phyloP scores from a whole-genome alignment of 2,329 filamentous ascomycete species.

The Aspergillus arachidicola region DNA sequence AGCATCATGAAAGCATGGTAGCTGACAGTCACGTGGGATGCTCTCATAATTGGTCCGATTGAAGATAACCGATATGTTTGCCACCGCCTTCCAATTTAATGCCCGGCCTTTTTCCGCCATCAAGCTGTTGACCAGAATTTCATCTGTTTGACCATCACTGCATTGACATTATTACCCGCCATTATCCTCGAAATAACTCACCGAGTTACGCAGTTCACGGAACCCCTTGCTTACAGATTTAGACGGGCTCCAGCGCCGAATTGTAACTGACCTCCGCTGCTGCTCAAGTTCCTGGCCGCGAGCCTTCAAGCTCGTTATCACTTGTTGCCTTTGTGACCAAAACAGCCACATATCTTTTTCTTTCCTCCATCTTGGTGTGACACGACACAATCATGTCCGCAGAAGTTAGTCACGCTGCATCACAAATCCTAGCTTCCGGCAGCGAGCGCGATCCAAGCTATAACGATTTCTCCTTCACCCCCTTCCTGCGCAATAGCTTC shows the following conservation, averaged over 20 bases:
- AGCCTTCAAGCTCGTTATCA: not conserved
- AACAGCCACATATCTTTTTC: not conserved
- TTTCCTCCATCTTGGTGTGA: not conserved
- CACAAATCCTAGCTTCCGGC: slow-evolving; percentile 39
- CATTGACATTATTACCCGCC: not conserved
- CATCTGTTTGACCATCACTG: not conserved
- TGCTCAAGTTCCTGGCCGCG: not conserved
- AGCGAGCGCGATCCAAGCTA: slow-evolving; percentile 40
- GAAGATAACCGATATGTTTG: not conserved
- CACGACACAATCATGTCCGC: slow-evolving; percentile 32
- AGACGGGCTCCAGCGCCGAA: not conserved
- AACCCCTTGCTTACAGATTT: not conserved
- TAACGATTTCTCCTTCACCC: slow-evolving; percentile 80
- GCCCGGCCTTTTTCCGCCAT: not conserved
- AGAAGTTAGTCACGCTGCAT: slow-evolving; percentile 36
- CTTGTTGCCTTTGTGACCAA: not conserved
- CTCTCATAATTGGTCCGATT: not conserved
- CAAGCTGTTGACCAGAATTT: not conserved
- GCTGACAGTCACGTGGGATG: not conserved
- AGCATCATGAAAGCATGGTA: not conserved
- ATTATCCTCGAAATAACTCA: not conserved
- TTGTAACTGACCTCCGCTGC: not conserved
- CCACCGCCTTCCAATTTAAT: slow-evolving; percentile 10
- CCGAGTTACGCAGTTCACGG: not conserved
- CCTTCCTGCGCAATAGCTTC: slow-evolving; percentile 81